Evolutionary conservation across 805 yeast species (phyloP).

Genomic region (Nakazawaea wickerhamii): DNA sequence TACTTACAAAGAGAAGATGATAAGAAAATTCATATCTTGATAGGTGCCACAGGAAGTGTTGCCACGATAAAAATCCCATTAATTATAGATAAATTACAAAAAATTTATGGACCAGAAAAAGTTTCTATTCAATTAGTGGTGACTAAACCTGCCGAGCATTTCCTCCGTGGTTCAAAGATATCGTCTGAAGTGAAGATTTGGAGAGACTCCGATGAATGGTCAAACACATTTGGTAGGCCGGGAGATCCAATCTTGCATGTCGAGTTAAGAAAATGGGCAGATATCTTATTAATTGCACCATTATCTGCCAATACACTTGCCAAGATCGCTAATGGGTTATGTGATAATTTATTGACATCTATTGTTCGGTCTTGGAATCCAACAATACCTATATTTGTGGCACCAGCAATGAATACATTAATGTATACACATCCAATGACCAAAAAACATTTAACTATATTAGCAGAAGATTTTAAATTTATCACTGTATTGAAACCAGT

Average conservation of each 20-base stretch:
- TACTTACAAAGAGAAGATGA: conserved; percentile 72
- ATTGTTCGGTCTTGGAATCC: conserved; percentile 96
- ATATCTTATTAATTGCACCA: conserved; percentile 88
- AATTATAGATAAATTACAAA: conserved; percentile 80
- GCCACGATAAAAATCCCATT: conserved; percentile 92
- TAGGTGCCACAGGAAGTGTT: conserved; percentile 95
- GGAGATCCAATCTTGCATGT: conserved; percentile 93
- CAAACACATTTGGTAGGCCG: conserved; percentile 52
- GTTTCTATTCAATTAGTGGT: conserved; percentile 82
- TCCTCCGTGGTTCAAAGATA: conserved; percentile 50
- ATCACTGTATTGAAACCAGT: conserved; percentile 90
- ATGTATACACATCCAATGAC: conserved; percentile 89
- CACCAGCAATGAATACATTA: conserved; percentile 94
- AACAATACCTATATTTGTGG: conserved; percentile 78
- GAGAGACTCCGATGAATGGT: conserved; percentile 95
- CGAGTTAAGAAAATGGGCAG: conserved; percentile 96
- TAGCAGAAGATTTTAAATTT: conserved; percentile 92
- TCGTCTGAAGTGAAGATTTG: conserved; percentile 74
- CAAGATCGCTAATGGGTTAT: conserved; percentile 83
- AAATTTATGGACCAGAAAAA: conserved; percentile 66
- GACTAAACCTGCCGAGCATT: conserved; percentile 82
- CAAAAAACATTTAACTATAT: conserved; percentile 68
- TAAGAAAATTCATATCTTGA: conserved; percentile 77
- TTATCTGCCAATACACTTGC: conserved; percentile 89
- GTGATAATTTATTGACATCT: conserved; percentile 87